Evolutionary conservation across 1,284 basidiomycete species (phyloP), one percentile per base, ranked within the genome.

Genomic region (Malassezia dermatis): DNA sequence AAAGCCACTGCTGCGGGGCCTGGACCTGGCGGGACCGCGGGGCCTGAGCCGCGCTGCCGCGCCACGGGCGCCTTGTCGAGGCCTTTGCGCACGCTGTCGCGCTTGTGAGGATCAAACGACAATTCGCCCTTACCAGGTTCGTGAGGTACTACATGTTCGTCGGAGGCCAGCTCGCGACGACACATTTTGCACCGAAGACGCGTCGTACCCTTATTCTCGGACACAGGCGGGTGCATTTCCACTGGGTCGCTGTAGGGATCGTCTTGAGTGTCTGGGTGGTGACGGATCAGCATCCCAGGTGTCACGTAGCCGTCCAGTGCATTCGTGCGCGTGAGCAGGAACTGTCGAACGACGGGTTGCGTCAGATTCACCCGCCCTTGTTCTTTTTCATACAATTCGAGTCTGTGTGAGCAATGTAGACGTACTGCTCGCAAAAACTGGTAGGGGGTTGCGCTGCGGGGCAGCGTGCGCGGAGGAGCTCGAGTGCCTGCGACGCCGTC

Each of bases 341-440:
- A 77, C 6, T 73, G 60, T 1, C 76, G 64, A 13, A 76, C 66
- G 11, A 68, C 67, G 8, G 68, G 66, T 45, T 63, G 71, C 57
- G 75, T 62, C 67, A 76, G 67, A 34, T 75, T 64, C 28, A 75
- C 65, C 17, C 72, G 68, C 53, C 59, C 75, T 2, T 68, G 54
- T 39, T 71, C 75, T 11, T 69, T 60, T 39, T 76, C 66, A 47
- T 66, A 77, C 41, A 77, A 56, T 56, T 73, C 71, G 26, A 77
- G 65, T 45, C 56, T 58, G 51, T 11, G 39, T 46, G 12, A 51
- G 34, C 3, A 8, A 28, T 11, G 7, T 1, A 19, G 19, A 58
- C 56, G 11, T 28, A 59, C 60, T 77, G 76, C 10, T 64, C 60
- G 49, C 73, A 48, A 58, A 77, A 77, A 31, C 72, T 70, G 17